Percentiles rank a stretch among this genome's conserved stretches.
These are phyloP conservation scores for Aspergillus egyptiacus DNA, from an alignment of 495 filamentous ascomycete genomes.

Conservation along the genomic window DNA sequence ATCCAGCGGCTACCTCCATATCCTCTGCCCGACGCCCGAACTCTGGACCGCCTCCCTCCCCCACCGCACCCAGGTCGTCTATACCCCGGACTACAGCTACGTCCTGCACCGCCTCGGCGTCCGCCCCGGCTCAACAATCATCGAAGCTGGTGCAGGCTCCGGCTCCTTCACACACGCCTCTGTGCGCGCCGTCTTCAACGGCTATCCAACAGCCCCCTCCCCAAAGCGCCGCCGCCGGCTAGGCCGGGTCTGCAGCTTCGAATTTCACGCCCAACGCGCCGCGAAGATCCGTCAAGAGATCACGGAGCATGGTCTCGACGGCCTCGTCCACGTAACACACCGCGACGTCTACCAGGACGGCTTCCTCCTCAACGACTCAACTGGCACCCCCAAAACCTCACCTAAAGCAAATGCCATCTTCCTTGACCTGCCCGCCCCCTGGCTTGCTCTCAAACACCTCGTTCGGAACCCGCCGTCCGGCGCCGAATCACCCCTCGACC, in stretches of 20 bases:
- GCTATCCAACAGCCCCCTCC: constrained; percentile 46
- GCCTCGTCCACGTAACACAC: constrained; percentile 74
- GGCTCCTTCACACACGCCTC: constrained; percentile 93
- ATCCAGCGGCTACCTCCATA: constrained; percentile 77
- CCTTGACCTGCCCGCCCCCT: constrained; percentile 88
- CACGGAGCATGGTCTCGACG: constrained; percentile 61
- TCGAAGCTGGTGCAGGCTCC: constrained; percentile 92
- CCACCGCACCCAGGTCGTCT: constrained; percentile 95
- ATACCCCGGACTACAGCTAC: constrained; percentile 95
- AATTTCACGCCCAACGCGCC: constrained; percentile 78
- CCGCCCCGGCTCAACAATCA: constrained; percentile 69
- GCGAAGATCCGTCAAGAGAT: constrained; percentile 70
- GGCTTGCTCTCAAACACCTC: constrained; percentile 81
- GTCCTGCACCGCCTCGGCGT: constrained; percentile 82
- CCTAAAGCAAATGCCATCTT: constrained; percentile 79
- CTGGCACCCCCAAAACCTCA: constrained; percentile 21
- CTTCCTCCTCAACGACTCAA: constrained; percentile 56
- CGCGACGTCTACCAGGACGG: constrained; percentile 88
- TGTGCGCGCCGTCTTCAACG: constrained; percentile 80
- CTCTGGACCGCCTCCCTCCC: constrained; percentile 86
- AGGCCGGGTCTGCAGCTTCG: constrained; percentile 88
- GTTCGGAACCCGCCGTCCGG: constrained; percentile 50
- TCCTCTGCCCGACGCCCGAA: constrained; percentile 88
- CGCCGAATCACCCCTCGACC: constrained; percentile 59
- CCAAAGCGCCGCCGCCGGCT: constrained; percentile 21